A percentile compares a stretch with the other conserved stretches of the same genome.
phyloP scores from a whole-genome alignment of 306 rosid genomes.

The Prunus mongolica region DNA sequence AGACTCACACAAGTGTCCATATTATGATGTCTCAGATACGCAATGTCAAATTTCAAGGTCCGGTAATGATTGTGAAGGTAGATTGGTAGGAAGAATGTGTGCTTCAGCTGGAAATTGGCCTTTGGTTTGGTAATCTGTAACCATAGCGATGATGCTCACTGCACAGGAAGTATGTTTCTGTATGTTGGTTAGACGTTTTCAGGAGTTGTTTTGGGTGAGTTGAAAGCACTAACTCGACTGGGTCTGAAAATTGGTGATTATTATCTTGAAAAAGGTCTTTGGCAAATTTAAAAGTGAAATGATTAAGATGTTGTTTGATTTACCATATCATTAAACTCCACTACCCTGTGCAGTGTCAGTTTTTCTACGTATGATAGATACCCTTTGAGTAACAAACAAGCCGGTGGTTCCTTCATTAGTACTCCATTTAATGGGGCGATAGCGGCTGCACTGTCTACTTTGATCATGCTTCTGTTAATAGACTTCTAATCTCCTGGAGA shows the following conservation, averaged over 20 bases:
- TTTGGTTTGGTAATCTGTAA: background rate
- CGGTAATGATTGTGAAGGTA: background rate
- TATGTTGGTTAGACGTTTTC: background rate
- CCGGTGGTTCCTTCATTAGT: background rate
- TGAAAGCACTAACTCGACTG: background rate
- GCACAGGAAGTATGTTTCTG: background rate
- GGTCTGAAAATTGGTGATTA: background rate
- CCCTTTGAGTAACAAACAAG: background rate
- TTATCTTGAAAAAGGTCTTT: background rate
- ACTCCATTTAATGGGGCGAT: background rate
- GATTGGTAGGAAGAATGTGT: background rate
- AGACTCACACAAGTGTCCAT: background rate
- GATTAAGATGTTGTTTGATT: background rate
- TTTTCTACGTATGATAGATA: background rate
- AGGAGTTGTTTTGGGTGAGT: constrained; percentile 5
- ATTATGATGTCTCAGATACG: background rate
- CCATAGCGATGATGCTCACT: background rate
- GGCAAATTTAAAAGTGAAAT: background rate
- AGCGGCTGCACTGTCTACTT: background rate
- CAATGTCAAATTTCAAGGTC: background rate
- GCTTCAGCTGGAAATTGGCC: constrained; percentile 1
- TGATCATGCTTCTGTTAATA: background rate
- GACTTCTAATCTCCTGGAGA: background rate
- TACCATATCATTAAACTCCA: background rate
- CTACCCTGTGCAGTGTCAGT: background rate